Evolutionary conservation across 371 early-diverging fungal species (phyloP).

Genomic region (Syncephalis plumigaleata): DNA sequence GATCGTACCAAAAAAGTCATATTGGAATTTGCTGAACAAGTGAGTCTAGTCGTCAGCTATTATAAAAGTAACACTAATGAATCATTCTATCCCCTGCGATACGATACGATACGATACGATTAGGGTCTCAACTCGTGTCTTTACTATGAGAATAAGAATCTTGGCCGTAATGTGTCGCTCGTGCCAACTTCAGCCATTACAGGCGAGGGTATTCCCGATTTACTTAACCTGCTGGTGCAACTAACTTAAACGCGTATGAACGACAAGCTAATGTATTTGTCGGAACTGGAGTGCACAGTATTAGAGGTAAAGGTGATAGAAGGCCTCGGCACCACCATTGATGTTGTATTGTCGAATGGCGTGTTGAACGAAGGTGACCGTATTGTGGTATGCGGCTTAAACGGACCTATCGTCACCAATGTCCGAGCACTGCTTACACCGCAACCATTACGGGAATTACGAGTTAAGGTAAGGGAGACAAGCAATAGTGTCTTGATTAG

Average conservation of each 20-base stretch:
- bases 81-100: neutral
- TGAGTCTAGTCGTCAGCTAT: no score
- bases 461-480: conserved; percentile 62
- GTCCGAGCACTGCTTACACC: conserved; percentile 95
- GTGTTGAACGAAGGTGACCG: conserved; percentile 94
- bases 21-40: conserved; percentile 83
- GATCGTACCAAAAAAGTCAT: conserved; percentile 69
- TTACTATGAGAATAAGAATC: conserved; percentile 94
- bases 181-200: conserved; percentile 99
- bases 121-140: conserved; percentile 86
- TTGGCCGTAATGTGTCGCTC: conserved; percentile 89
- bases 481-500: no score
- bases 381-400: conserved; percentile 92
- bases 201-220: conserved; percentile 99
- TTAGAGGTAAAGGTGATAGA: conserved; percentile 99
- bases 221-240: conserved; percentile 84
- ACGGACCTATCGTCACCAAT: conserved; percentile 94
- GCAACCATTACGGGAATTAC: conserved; percentile 96
- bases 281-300: conserved; percentile 96
- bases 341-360: conserved; percentile 98
- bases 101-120: no score
- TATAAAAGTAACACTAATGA: neutral
- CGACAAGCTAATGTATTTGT: conserved; percentile 87
- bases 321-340: conserved; percentile 98
- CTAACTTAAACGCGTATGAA: conserved; percentile 94